Evolutionary conservation across 2,329 filamentous ascomycete species (phyloP), one percentile per base, ranked within the genome.

Genomic region (Penicillium sp.): DNA sequence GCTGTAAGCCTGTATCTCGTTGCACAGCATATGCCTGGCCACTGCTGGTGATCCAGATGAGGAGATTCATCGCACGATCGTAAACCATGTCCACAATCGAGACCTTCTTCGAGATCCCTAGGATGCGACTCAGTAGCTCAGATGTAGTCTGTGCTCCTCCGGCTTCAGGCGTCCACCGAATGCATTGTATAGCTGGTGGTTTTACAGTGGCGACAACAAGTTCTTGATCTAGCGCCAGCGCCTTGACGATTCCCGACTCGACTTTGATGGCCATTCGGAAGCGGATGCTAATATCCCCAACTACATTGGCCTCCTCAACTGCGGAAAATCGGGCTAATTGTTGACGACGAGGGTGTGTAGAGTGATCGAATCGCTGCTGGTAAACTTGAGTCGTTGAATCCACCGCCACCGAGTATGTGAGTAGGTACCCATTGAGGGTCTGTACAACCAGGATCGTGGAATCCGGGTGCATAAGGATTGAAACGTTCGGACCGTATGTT

Each of bases 261-360:
- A 99, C 91, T 72, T 96, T 95, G 70, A 99, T 97, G 15, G 96
- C 93, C 90, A 97, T 96, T 57, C 93, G 86, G 75, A 99, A 99
- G 12, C 91, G 89, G 49, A 99, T 83, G 67, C 89, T 96, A 56
- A 96, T 86, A 75, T 99, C 94, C 53, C 86, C 85, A 50, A 96
- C 87, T 4, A 91, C 91, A 49, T 84, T 84, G 10, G 90, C 90
- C 73, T 97, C 94, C 35, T 93, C 93, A 2, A 89, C 86, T 0
- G 90, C 90, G 75, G 89, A 86, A 33, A 77, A 74, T 42, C 72
- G 74, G 37, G 75, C 71, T 23, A 77, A 62, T 60, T 79, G 78
- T 54, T 81, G 78, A 48, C 78, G 77, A 42, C 78, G 77, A 17
- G 73, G 71, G 41, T 80, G 76, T 29, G 67, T 70, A 43, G 76